Base-by-base conservation (phyloP, 352 stramenopile species). In the Globisporangium heterothallicum region DNA sequence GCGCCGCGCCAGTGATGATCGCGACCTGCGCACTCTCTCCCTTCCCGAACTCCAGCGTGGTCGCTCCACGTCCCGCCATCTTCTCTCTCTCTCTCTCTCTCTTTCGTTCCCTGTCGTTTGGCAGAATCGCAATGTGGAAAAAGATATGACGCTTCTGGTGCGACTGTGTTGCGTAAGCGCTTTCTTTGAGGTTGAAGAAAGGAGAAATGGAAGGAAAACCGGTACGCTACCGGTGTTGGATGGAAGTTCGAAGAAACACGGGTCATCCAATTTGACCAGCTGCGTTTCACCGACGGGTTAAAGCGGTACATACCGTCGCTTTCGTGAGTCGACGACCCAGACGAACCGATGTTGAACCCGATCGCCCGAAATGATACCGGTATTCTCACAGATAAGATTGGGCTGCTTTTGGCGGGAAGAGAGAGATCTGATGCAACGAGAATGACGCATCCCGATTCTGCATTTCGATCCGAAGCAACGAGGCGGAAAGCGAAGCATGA, bases 1-100 rank as follows among this genome's bases (percentile, higher is more conserved):
- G 55, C 1, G 59, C 78, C 0, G 72, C 72, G 1, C 78, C 78
- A 18, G 78, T 88, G 49, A 88, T 54, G 57, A 88, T 77, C 30
- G 74, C 77, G 41, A 88, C 77, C 42, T 83, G 72, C 41, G 72
- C 74, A n/a, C 52, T 42, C 27, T 70, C 58, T 12, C 65, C 67
- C 49, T 56, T 68, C 46, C 64, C 62, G 42, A 87, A 87, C 26
- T 62, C 65, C 32, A 87, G 59, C 58, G 59, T 68, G 48, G 55
- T 5, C 21, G 34, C 30, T 35, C n/a, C n/a, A n/a, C n/a, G 36
- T 34, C 9, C 6, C 30, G 29, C 9, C 27, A 29, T 49, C 25
- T 9, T 29, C 14, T 22, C 24, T 18, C 18, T 35, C 48, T 18
- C 42, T 38, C 24, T 55, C 29, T 18, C 53, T 45, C 13, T 45